Base-by-base conservation (phyloP, 2,329 filamentous ascomycete species). In the Madurella fahalii region DNA sequence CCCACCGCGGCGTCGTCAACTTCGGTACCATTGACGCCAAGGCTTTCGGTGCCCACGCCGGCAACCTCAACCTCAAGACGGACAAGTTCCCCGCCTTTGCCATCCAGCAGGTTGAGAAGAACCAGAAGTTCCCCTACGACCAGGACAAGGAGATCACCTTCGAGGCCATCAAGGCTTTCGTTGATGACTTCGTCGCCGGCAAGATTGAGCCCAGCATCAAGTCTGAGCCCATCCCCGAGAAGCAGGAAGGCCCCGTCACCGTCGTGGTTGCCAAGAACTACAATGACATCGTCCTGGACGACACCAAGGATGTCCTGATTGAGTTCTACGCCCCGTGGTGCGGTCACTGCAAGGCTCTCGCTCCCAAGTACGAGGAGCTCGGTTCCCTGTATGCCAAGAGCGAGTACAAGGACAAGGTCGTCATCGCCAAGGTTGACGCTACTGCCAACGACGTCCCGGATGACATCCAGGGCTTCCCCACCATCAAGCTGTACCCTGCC, bases 241-340 rank as follows among this genome's bases (percentile, higher is more conserved):
- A 82, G 61, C 89, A 99, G 74, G 91, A 96, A 61, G 91, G 90
- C 53, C 82, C 90, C 60, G 93, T 96, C 67, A 86, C 85, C 58
- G 81, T 95, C 58, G 82, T 99, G 55, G 94, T 99, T 55, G 94
- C 93, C 72, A 89, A 95, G 78, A 93, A 83, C 77, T 99, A 96
- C 82, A 81, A 96, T 61, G 82, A 95, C 8, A 77, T 97, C 64
- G 92, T 99, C 68, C 82, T 96, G 53, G 87, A 99, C 70, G 87
- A 95, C 73, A 81, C 86, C 71, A 97, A 97, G 87, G 94, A 99
- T 74, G 94, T 99, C 56, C 83, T 99, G 63, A 77, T 99, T 61
- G 94, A 99, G 80, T 97, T 96, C 80, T 99, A 99, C 78, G 94
- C 94, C 57, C 94, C 94, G 61, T 99, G 94, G 94, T 99, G 94